Evolutionary conservation across 106 monocot genomes (phyloP), one percentile per base, ranked within the genome.

Genomic region (Xerophyta viscosa): DNA sequence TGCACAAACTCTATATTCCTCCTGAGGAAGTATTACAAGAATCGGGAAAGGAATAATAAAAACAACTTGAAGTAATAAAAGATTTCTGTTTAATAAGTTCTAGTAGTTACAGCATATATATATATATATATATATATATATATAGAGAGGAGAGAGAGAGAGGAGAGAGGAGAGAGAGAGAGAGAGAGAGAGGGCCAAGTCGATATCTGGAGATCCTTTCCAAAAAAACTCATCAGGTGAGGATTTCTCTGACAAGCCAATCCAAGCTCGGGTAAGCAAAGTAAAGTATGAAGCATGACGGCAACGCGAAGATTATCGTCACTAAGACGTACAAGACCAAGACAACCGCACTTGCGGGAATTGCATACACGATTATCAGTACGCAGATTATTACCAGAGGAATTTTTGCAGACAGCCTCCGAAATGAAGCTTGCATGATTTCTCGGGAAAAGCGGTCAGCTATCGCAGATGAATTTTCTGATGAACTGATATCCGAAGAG

Each of bases 201-300:
- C n/a, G n/a, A n/a, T n/a, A n/a, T n/a, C n/a, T n/a, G n/a, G n/a
- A n/a, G n/a, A n/a, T n/a, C n/a, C n/a, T n/a, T n/a, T n/a, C n/a
- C n/a, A n/a, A n/a, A n/a, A n/a, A n/a, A n/a, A n/a, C n/a, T n/a
- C n/a, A n/a, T 71, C 66, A 77, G 24, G 31, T 64, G 58, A 68
- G 55, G 27, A 82, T 77, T 53, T 77, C 76, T 60, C 72, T 76
- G 21, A 72, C 42, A 60, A 82, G 76, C 81, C 81, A 82, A 68
- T 76, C 76, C 37, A 82, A 56, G 48, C 59, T 77, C 6, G 76
- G 81, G 57, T 76, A 82, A 3, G 81, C 81, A 68, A 82, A 82
- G 67, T 71, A 77, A 19, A 82, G 42, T 21, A 82, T 69, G 27
- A 77, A 48, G 56, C 71, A 68, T 1, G 76, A 82, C 41, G 82